A percentile compares a stretch with the other conserved stretches of the same genome.
These are phyloP conservation scores for Rhodotorula mucilaginosa DNA, from an alignment of 1,284 basidiomycete genomes.

Conservation along the genomic window DNA sequence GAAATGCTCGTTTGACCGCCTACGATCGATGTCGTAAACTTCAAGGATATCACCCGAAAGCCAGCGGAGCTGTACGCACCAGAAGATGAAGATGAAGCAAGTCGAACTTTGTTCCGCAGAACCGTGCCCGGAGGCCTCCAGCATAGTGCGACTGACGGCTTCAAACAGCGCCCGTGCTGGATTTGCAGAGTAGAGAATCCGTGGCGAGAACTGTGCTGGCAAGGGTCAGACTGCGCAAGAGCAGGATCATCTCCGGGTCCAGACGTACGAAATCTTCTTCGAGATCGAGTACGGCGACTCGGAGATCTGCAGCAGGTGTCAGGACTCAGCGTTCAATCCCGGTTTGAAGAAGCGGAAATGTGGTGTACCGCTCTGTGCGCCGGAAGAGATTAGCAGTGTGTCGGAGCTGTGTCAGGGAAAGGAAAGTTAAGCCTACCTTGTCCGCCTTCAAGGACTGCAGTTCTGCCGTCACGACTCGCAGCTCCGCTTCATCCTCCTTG, in stretches of 20 bases:
- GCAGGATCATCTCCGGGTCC: too few relatives aligned
- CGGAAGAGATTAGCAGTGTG: too few relatives aligned
- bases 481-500: slow-evolving; percentile 10
- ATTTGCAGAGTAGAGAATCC: background rate
- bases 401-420: background rate
- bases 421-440: background rate
- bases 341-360: background rate
- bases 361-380: too few relatives aligned
- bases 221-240: too few relatives aligned
- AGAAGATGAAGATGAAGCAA: slow-evolving; percentile 3
- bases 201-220: slow-evolving; percentile 7
- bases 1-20: background rate
- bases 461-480: background rate
- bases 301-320: slow-evolving; percentile 3
- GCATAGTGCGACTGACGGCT: background rate
- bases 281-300: slow-evolving; percentile 25
- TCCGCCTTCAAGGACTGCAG: background rate
- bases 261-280: slow-evolving; percentile 10
- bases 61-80: background rate
- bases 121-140: background rate
- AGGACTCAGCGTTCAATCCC: too few relatives aligned
- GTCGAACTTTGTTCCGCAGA: background rate
- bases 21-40: background rate
- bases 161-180: background rate
- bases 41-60: too few relatives aligned